Evolutionary conservation across 2,329 filamentous ascomycete genomes (phyloP), one percentile per base, ranked within the genome.

Genomic region (Pseudogymnoascus sp.): DNA sequence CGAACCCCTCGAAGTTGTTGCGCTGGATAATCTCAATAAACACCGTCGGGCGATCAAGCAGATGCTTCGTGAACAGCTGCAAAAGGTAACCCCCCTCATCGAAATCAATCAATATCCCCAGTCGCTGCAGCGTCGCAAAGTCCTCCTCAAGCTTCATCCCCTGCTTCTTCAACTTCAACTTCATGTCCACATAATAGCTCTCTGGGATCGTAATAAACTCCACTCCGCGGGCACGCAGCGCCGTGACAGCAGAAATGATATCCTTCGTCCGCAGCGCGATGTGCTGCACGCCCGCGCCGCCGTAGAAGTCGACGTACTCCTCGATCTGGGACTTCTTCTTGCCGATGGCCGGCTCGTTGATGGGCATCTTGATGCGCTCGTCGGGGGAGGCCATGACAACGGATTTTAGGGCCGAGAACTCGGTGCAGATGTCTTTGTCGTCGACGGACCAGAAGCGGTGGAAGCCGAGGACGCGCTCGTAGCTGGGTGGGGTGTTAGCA

Each of bases 401-500:
- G 71, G 85, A 90, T 77, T 88, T 91, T 59, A 97, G 82, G 8
- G 93, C 92, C 0, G 88, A 92, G 82, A 91, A 97, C 73, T 96
- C 92, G 68, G 90, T 96, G 82, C 86, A 91, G 77, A 97, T 95
- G 74, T 95, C 86, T 69, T 85, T 89, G 80, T 97, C 93, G 75
- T 97, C 93, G 64, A 97, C 92, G 62, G 87, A 91, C 93, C 93
- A 97, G 86, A 97, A 97, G 68, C 92, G 90, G 79, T 96, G 92
- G 84, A 97, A 97, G 62, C 88, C 89, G 28, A 97, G 88, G 66
- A 88, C 90, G 66, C 87, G 84, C 78, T 97, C 92, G 79, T 97
- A 97, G 76, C 42, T 50, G 21, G 21, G 21, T 25, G 42, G 42
- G 21, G 42, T 50, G 42, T 50, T 50, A 50, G 42, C n/a, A 28